Base-by-base conservation (phyloP, 768 basidiomycete species). In the Rhodotorula kratochvilovae region DNA sequence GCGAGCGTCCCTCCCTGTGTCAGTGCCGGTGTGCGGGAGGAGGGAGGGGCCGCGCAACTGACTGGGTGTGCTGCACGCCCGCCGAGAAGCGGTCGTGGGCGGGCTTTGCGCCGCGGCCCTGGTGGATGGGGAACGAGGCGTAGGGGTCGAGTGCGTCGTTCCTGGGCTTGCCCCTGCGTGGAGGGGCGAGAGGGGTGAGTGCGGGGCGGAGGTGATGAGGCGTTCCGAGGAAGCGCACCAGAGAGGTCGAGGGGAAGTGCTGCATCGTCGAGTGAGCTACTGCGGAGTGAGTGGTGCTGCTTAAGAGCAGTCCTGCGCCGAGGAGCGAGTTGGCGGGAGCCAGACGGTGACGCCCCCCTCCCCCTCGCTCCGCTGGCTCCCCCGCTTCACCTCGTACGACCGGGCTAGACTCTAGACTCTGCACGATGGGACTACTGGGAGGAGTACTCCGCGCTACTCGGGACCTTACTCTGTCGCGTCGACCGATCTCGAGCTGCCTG, bases 51-150 rank as follows among this genome's bases (percentile, higher is more conserved):
- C 33, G 50, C 23, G n/a, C 61, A 51, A 76, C 81, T 71, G 45
- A 91, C 90, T 92, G 91, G 39, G 93, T 97, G 73, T 82, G 89
- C 77, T 92, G 87, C 0, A 91, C 85, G 50, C 87, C 85, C 8
- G 85, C 85, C 5, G 85, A 80, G 72, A 89, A 90, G 3, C 87
- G 25, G n/a, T 57, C 12, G 31, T 21, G 71, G 84, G 82, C 77
- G 33, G 56, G 7, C 1, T 3, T 13, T 0, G 56, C 51, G 33
- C 55, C 48, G 25, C 87, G 84, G 54, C 87, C 84, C 68, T 85
- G 85, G 78, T 87, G 85, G 70, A 91, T 82, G 39, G 91, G 91
- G 79, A 87, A 89, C 13, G 91, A 90, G 70, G 85, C 86, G 80
- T 89, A 89, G 61, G 85, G 83, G 82, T 94, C 91, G 75, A 87